These are phyloP conservation scores for Ramaria rubella DNA, from an alignment of 768 basidiomycete species.

Conservation along the genomic window DNA sequence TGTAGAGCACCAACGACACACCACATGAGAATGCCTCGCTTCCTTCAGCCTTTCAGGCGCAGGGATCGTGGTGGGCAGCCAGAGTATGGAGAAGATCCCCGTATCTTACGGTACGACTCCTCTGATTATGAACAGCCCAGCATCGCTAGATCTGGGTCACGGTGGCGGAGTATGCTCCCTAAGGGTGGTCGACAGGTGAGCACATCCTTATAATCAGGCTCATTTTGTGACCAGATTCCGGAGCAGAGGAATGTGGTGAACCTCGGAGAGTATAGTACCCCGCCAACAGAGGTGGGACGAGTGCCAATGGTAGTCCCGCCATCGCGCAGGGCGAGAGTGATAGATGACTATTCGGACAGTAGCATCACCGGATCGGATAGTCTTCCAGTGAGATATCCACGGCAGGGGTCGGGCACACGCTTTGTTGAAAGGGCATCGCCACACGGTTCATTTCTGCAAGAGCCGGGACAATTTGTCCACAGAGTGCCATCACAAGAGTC, in stretches of 20 bases:
- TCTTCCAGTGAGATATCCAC: neutral
- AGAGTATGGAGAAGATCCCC: neutral
- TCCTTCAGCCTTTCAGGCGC: slow-evolving; percentile 8
- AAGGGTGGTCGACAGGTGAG: slow-evolving; percentile 3
- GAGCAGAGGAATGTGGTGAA: slow-evolving; percentile 5
- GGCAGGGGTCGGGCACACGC: neutral
- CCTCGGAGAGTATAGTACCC: neutral
- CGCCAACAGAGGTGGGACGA: neutral
- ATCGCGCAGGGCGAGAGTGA: neutral
- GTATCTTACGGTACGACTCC: neutral
- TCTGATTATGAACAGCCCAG: slow-evolving; percentile 3
- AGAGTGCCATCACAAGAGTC: slow-evolving; percentile 1
- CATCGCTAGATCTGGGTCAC: neutral
- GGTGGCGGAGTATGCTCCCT: neutral
- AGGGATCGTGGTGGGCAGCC: slow-evolving; percentile 1
- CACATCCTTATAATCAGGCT: neutral
- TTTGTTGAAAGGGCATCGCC: neutral
- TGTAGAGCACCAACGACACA: neutral
- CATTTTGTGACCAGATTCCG: neutral
- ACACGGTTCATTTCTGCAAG: neutral
- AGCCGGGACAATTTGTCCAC: neutral
- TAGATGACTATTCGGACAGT: slow-evolving; percentile 1
- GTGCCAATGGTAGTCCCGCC: neutral
- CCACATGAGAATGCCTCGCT: slow-evolving; percentile 5
- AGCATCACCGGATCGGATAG: slow-evolving; percentile 3